phyloP scores from a whole-genome alignment of 2,329 filamentous ascomycete species.

The Botrytis fragariae region DNA sequence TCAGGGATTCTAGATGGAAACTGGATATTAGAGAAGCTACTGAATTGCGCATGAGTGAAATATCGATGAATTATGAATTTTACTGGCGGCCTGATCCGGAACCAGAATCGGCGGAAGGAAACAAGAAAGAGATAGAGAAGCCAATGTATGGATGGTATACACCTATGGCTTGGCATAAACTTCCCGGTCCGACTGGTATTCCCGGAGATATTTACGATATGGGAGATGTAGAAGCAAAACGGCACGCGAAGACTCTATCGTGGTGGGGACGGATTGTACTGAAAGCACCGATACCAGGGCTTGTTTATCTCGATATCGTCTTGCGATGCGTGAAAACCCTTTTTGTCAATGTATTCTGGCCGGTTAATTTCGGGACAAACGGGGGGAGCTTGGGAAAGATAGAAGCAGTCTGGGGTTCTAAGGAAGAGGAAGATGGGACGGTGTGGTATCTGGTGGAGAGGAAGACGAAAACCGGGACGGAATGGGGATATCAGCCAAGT shows the following conservation, averaged over 20 bases:
- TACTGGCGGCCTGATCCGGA: neutral
- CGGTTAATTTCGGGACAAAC: no score
- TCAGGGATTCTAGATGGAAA: neutral
- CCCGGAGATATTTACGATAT: neutral
- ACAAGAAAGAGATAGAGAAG: neutral
- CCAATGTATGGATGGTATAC: constrained; percentile 11
- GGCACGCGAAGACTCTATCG: neutral
- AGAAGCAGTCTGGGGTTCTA: neutral
- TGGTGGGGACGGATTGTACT: neutral
- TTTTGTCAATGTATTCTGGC: neutral
- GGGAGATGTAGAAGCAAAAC: neutral
- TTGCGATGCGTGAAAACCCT: neutral
- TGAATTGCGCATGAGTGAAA: constrained; percentile 1
- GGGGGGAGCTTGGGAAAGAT: neutral
- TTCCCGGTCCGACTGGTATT: neutral
- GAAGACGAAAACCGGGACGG: neutral
- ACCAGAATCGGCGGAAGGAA: neutral
- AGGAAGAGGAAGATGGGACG: neutral
- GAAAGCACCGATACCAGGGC: neutral
- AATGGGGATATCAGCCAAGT: neutral
- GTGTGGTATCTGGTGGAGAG: constrained; percentile 10
- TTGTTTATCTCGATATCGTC: neutral
- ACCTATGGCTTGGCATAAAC: neutral
- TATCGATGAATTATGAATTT: neutral
- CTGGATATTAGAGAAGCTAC: neutral